These are phyloP conservation scores for Grigorovia jiainica DNA, from an alignment of 805 yeast genomes.

Conservation along the genomic window DNA sequence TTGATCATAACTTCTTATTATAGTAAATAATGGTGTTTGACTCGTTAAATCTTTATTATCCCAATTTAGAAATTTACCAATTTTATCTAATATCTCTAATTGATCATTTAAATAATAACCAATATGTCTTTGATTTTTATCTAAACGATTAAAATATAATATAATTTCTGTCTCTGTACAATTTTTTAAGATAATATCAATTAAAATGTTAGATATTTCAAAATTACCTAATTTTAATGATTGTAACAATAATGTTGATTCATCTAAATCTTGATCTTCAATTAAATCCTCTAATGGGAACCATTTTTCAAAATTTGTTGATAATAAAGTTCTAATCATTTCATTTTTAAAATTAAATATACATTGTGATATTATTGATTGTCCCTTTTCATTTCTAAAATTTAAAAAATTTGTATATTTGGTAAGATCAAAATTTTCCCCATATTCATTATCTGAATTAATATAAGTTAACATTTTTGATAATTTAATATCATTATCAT, in stretches of 20 bases:
- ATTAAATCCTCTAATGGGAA: slow-evolving; percentile 60
- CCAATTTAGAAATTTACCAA: slow-evolving; percentile 68
- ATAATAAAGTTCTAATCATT: slow-evolving; percentile 38
- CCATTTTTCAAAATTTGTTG: slow-evolving; percentile 33
- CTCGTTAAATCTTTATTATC: slow-evolving; percentile 48
- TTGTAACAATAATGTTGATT: slow-evolving; percentile 47
- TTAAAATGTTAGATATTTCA: slow-evolving; percentile 38
- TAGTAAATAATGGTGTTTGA: slow-evolving; percentile 73
- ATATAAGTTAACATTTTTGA: slow-evolving; percentile 6
- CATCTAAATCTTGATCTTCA: slow-evolving; percentile 47
- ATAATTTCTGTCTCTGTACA: slow-evolving; percentile 38
- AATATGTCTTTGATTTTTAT: slow-evolving; percentile 45
- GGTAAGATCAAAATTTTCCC: slow-evolving; percentile 20
- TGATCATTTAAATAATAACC: slow-evolving; percentile 70
- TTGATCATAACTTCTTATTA: slow-evolving; percentile 77
- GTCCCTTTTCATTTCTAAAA: slow-evolving; percentile 48
- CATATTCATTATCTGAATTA: slow-evolving; percentile 23
- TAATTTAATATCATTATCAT: slow-evolving; percentile 10
- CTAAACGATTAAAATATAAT: slow-evolving; percentile 41
- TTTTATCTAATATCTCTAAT: slow-evolving; percentile 36
- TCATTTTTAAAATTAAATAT: slow-evolving; percentile 38
- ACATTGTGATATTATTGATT: slow-evolving; percentile 60
- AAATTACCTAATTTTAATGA: slow-evolving; percentile 50
- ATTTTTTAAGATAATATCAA: slow-evolving; percentile 34
- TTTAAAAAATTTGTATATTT: slow-evolving; percentile 21